These are phyloP conservation scores for Hansenula sp. DNA, from an alignment of 1,139 yeast species.

Conservation along the genomic window DNA sequence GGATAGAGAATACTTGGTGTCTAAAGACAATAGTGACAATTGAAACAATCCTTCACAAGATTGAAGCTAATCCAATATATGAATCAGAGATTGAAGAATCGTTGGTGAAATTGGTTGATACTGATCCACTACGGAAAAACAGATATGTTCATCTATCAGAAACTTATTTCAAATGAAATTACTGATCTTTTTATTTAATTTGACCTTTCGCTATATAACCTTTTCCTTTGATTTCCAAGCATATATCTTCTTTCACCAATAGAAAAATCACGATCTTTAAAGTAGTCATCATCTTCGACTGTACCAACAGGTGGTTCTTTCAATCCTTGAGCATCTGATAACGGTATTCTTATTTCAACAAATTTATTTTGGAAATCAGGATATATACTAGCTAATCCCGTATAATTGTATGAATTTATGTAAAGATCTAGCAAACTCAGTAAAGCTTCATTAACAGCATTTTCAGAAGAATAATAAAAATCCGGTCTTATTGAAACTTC, in stretches of 20 bases:
- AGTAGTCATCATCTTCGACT: conserved; percentile 25
- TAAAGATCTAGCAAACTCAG: conserved; percentile 59
- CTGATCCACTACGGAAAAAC: conserved; percentile 69
- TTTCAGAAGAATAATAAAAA: conserved; percentile 22
- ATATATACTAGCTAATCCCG: conserved; percentile 30
- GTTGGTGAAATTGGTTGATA: conserved; percentile 40
- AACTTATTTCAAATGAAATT: background rate
- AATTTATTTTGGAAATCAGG: conserved; percentile 33
- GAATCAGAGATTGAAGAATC: conserved; percentile 24
- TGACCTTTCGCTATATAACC: conserved; percentile 27
- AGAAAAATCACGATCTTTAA: conserved; percentile 25
- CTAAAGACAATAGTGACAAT: conserved; percentile 49
- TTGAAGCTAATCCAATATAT: conserved; percentile 3
- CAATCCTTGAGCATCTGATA: conserved; percentile 41
- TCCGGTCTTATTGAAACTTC: conserved; percentile 8
- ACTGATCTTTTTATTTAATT: background rate
- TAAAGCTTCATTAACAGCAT: conserved; percentile 55
- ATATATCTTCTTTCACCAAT: conserved; percentile 47
- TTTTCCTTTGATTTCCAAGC: conserved; percentile 44
- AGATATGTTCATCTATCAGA: conserved; percentile 36
- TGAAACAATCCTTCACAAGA: conserved; percentile 24
- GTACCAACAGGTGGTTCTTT: conserved; percentile 18
- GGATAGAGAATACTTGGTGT: conserved; percentile 65
- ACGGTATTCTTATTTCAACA: conserved; percentile 44
- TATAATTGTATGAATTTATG: conserved; percentile 44